phyloP scores from a whole-genome alignment of 2,329 filamentous ascomycete genomes.

The Aspergillus pseudoterreus region DNA sequence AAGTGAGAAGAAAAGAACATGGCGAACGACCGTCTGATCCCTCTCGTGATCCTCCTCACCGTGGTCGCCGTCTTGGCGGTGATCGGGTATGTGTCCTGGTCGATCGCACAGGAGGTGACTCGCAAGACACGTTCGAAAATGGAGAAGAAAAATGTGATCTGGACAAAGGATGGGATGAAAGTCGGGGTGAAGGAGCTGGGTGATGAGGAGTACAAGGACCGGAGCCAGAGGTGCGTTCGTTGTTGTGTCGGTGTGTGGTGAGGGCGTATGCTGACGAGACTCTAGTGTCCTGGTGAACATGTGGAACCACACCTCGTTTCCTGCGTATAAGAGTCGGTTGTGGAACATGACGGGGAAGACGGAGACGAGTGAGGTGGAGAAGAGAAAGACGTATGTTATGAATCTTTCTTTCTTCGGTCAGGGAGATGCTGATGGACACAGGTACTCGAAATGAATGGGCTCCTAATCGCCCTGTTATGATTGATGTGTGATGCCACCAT shows the following conservation, averaged over 20 bases:
- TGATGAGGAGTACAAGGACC: constrained; percentile 57
- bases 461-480: not conserved
- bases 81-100: constrained; percentile 56
- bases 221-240: constrained; percentile 50
- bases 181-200: constrained; percentile 58
- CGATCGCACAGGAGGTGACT: constrained; percentile 56
- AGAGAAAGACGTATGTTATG: constrained; percentile 24
- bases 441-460: not conserved
- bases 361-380: constrained; percentile 15
- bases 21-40: constrained; percentile 41
- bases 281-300: constrained; percentile 46
- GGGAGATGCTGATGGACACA: not conserved
- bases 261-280: not conserved
- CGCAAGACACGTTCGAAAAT: constrained; percentile 57
- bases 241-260: not conserved
- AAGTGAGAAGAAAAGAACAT: constrained; percentile 15
- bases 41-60: constrained; percentile 55
- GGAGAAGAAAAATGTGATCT: constrained; percentile 61
- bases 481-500: not conserved
- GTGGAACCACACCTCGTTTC: constrained; percentile 47
- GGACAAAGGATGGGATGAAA: constrained; percentile 59
- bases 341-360: constrained; percentile 34
- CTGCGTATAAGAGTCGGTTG: constrained; percentile 43
- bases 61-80: constrained; percentile 50
- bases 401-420: not conserved